phyloP scores from a whole-genome alignment of 768 basidiomycete genomes.

The Mrakia hoshinonis region DNA sequence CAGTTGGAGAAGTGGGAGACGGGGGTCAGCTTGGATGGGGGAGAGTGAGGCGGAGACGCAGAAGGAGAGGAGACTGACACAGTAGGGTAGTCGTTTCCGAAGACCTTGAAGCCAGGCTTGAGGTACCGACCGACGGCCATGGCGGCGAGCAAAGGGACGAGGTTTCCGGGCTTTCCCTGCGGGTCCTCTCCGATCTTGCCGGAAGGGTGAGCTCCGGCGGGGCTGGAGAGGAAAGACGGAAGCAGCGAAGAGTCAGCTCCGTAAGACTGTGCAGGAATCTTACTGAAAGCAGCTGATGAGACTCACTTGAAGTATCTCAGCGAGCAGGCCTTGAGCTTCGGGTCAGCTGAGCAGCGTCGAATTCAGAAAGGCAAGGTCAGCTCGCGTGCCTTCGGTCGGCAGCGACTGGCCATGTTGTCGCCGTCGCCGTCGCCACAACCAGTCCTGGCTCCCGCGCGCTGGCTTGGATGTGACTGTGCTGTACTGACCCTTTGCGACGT shows the following conservation, averaged over 20 bases:
- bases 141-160: slow-evolving; percentile 84
- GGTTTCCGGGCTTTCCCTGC: slow-evolving; percentile 85
- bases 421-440: not conserved
- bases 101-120: slow-evolving; percentile 62
- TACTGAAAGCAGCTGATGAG: not conserved
- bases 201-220: slow-evolving; percentile 95
- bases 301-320: slow-evolving; percentile 86
- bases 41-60: not conserved
- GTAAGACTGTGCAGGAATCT: not conserved
- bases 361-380: not conserved
- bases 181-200: slow-evolving; percentile 94
- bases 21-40: not conserved
- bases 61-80: slow-evolving; percentile 47
- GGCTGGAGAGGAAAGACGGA: slow-evolving; percentile 47
- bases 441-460: not conserved
- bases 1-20: not conserved
- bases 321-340: slow-evolving; percentile 54
- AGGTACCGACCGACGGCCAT: slow-evolving; percentile 85
- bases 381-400: too few species aligned
- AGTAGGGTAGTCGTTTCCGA: slow-evolving; percentile 96
- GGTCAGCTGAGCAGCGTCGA: slow-evolving; percentile 51
- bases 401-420: too few species aligned
- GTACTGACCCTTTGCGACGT: slow-evolving; percentile 51
- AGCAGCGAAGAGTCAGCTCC: not conserved
- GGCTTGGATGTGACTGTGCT: too few species aligned